Conservation (phyloP, 495 filamentous ascomycete species). For the Lindgomyces ingoldianus region DNA sequence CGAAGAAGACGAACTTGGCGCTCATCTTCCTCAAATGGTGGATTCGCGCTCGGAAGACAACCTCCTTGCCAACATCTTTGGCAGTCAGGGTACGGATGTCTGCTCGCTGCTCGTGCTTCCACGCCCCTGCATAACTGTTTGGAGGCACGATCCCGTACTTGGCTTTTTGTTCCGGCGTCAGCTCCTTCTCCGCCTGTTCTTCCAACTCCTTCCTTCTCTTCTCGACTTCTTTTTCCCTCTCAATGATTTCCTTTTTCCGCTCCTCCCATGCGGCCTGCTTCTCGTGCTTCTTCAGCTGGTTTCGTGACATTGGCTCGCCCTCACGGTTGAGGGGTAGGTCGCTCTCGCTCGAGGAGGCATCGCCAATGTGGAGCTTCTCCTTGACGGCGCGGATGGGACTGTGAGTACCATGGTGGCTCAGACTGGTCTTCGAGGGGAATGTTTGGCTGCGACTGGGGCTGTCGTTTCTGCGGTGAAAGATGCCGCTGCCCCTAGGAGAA, state of each 20-base stretch:
- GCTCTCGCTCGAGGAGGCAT: conserved; percentile 30
- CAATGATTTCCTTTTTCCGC: conserved; percentile 38
- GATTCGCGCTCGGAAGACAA: conserved; percentile 78
- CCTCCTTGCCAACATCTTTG: conserved; percentile 65
- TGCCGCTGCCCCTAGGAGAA: conserved; percentile 28
- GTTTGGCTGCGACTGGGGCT: conserved; percentile 20
- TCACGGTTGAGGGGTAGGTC: conserved; percentile 45
- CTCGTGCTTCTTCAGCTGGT: conserved; percentile 48
- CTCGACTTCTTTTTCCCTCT: conserved; percentile 39
- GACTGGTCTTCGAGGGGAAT: conserved; percentile 1
- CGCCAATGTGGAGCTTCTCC: conserved; percentile 40
- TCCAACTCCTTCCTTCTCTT: conserved; percentile 42
- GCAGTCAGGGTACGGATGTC: conserved; percentile 37
- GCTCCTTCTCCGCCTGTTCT: conserved; percentile 40
- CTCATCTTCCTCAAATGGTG: conserved; percentile 87
- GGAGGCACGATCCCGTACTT: conserved; percentile 44
- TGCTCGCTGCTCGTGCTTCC: conserved; percentile 47
- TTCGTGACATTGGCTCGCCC: conserved; percentile 45
- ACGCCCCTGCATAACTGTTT: conserved; percentile 48
- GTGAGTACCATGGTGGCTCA: conserved; percentile 11
- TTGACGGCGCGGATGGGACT: conserved; percentile 36
- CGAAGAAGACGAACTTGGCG: conserved; percentile 89
- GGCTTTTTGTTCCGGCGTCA: conserved; percentile 41
- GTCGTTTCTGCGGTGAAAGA: conserved; percentile 32
- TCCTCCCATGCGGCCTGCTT: conserved; percentile 40